Percentiles rank a stretch among this genome's conserved stretches.
phyloP scores from a whole-genome alignment of 2,329 filamentous ascomycete genomes.

The Mycosphaerella sp. region DNA sequence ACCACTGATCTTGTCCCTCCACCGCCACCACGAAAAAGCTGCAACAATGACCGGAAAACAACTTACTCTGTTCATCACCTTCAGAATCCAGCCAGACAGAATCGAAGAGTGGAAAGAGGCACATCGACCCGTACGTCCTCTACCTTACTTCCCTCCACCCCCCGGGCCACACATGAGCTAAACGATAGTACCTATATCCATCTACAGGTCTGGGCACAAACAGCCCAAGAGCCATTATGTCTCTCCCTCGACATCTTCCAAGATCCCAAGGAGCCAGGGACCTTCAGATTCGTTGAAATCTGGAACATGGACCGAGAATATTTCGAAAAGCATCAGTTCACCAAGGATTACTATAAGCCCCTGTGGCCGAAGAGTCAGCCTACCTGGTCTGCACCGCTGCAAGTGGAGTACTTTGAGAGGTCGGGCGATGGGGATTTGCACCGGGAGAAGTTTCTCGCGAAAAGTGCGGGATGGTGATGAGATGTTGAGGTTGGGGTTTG shows the following conservation, averaged over 20 bases:
- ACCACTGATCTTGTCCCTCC: too few species aligned
- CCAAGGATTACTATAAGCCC: constrained; percentile 19
- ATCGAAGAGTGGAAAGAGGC: constrained; percentile 22
- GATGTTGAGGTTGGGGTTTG: too few species aligned
- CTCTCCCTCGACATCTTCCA: constrained; percentile 22
- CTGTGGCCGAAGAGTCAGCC: constrained; percentile 19
- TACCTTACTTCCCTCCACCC: too few species aligned
- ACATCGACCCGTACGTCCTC: constrained; percentile 19
- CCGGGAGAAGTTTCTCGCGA: constrained; percentile 14
- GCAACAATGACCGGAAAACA: constrained; percentile 8
- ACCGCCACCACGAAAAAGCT: background rate
- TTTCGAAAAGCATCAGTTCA: constrained; percentile 23
- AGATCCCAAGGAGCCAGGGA: constrained; percentile 14
- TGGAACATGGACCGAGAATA: constrained; percentile 19
- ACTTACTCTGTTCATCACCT: constrained; percentile 23
- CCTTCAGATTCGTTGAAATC: constrained; percentile 22
- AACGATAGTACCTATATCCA: too few species aligned
- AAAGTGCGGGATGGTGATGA: constrained; percentile 3
- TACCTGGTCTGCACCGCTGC: constrained; percentile 15
- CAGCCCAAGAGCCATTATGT: constrained; percentile 19
- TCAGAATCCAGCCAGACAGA: constrained; percentile 19
- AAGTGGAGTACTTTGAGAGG: constrained; percentile 22
- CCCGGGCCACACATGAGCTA: too few species aligned
- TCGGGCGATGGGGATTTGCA: constrained; percentile 14
- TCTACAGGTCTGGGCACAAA: constrained; percentile 13